Percentiles rank a stretch among this genome's conserved stretches.
Evolutionary conservation across 176 grass and related monocot genomes (phyloP).

Genomic region (Zea luxurians): DNA sequence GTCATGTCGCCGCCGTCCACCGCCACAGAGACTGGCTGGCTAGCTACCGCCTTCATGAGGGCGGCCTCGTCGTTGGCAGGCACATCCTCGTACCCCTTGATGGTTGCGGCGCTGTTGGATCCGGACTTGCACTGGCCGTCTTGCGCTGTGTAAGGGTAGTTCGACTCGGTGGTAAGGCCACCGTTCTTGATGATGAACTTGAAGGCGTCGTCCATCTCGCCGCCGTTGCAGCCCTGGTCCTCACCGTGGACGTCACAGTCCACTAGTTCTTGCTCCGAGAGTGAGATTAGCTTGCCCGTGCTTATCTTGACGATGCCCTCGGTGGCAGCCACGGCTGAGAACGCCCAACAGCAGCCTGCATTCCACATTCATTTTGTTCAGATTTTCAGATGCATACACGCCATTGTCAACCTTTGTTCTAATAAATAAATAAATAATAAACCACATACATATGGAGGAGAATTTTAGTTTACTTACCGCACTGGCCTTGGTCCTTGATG

Average conservation of each 20-base stretch:
- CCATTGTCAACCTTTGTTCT: too few relatives aligned
- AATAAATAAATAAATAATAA: too few relatives aligned
- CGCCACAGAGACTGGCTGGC: slow-evolving; percentile 15
- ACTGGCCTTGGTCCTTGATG: too few relatives aligned
- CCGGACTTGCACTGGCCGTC: not conserved
- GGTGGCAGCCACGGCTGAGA: not conserved
- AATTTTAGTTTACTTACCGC: too few relatives aligned
- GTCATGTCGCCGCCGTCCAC: slow-evolving; percentile 40
- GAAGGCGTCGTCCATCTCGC: not conserved
- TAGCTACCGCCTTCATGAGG: slow-evolving; percentile 49
- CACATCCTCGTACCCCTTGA: slow-evolving; percentile 45
- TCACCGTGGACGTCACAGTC: not conserved
- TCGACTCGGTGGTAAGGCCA: not conserved
- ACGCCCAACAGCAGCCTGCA: slow-evolving; percentile 9
- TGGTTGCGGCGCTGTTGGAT: slow-evolving; percentile 25
- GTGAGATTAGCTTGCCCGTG: not conserved
- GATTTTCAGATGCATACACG: too few relatives aligned
- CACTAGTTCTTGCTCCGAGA: not conserved
- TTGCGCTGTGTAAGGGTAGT: not conserved
- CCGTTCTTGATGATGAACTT: slow-evolving; percentile 1
- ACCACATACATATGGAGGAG: too few relatives aligned
- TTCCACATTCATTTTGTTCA: too few relatives aligned
- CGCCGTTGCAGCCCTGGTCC: not conserved
- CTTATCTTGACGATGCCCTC: slow-evolving; percentile 16
- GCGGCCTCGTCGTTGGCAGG: slow-evolving; percentile 34